Base-by-base conservation (phyloP, 129 eudicot species). In the Logfia minima region DNA sequence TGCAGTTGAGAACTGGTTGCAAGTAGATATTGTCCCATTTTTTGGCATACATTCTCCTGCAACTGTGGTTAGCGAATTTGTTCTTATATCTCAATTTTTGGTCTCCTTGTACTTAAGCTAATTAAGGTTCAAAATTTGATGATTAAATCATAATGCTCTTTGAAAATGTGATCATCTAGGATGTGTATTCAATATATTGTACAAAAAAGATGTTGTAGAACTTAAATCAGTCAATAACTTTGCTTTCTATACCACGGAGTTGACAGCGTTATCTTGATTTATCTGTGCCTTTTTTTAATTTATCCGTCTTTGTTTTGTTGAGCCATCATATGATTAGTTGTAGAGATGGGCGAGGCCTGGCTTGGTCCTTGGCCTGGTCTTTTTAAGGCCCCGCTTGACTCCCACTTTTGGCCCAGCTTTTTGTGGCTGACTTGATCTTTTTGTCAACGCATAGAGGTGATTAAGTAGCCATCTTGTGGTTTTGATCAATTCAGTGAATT, bases 1-100 rank as follows among this genome's bases (percentile, higher is more conserved):
- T 21, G 98, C 87, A 23, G 96, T 94, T 66, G 98, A 94, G 74
- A 94, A 76, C 79, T 94, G 96, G 98, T 87, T 94, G 87, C 98
- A 94, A 85, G 98, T 94, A 72, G 98, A 94, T 79, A 91, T 94
- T 23, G 97, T 94, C 39, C 97, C 98, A 31, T 89, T 94, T 70
- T 84, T 91, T 41, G 97, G 98, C 59, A 74, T 94, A 80, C 92
- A 87, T 83, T 77, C 93, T 39, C 98, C 98, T 62, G 96, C 92
- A 68, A 90, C 92, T 4, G 91, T 91, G 73, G 92, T 94, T 68
- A 86, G 93, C 69, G 98, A 91, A 84, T 94, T 94, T 81, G 83
- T 91, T 82, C 83, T 94, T 60, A 62, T 94, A 64, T 94, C 97
- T 34, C 98, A 94, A 76, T 94, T 94, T 82, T 82, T 94, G 84